Evolutionary conservation across 805 yeast species (phyloP).

Genomic region (Scheffersomyces stipitis): DNA sequence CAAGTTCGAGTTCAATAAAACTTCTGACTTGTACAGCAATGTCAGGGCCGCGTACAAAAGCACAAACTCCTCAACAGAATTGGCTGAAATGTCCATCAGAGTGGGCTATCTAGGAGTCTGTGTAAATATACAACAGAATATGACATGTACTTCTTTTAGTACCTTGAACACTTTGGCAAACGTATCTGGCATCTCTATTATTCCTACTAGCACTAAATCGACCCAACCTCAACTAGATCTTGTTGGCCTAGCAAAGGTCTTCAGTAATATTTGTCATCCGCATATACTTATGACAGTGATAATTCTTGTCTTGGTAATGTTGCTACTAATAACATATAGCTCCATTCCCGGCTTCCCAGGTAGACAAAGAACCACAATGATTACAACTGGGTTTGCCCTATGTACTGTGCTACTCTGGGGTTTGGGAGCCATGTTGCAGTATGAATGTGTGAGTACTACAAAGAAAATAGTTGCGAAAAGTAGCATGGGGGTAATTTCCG

Average conservation of each 20-base stretch:
- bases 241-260: constrained; percentile 44
- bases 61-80: constrained; percentile 20
- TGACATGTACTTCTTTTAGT: constrained; percentile 37
- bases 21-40: constrained; percentile 42
- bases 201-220: constrained; percentile 23
- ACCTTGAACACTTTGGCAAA: constrained; percentile 21
- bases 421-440: constrained; percentile 62
- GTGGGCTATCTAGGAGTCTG: constrained; percentile 63
- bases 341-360: constrained; percentile 53
- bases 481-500: constrained; percentile 49
- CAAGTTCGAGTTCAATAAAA: constrained; percentile 46
- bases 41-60: constrained; percentile 37
- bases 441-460: constrained; percentile 53
- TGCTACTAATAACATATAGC: constrained; percentile 43
- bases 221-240: constrained; percentile 36
- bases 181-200: constrained; percentile 33
- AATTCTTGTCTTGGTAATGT: constrained; percentile 40
- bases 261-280: constrained; percentile 53
- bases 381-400: constrained; percentile 27
- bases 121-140: constrained; percentile 31
- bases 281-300: constrained; percentile 50
- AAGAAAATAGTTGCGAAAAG: constrained; percentile 45
- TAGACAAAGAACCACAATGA: constrained; percentile 22
- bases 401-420: constrained; percentile 54
- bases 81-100: constrained; percentile 43